Evolutionary conservation across 2,329 filamentous ascomycete species (phyloP).

Genomic region (Cytospora piceicola): DNA sequence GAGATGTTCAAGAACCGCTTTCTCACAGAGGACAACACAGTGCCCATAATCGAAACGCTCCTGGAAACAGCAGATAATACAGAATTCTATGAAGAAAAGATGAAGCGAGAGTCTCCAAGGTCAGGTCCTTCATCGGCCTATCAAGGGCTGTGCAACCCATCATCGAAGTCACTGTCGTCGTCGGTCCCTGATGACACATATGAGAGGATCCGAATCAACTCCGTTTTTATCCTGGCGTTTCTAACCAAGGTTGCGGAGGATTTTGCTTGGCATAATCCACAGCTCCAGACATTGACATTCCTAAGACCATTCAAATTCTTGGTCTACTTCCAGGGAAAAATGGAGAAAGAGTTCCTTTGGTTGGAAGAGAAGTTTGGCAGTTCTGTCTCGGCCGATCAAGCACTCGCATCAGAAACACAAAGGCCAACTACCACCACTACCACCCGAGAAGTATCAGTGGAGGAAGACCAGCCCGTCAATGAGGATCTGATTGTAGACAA

Average conservation of each 20-base stretch:
- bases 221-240: slow-evolving; percentile 2
- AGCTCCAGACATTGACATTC: slow-evolving; percentile 13
- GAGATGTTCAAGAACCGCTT: slow-evolving; percentile 22
- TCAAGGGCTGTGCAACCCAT: neutral
- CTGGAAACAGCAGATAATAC: neutral
- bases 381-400: too few species aligned
- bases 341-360: neutral
- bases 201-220: slow-evolving; percentile 22
- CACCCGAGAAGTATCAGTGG: too few species aligned
- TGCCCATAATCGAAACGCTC: slow-evolving; percentile 14
- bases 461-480: neutral
- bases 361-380: neutral
- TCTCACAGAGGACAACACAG: neutral
- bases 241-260: slow-evolving; percentile 17
- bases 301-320: slow-evolving; percentile 22
- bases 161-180: neutral
- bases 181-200: neutral
- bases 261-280: neutral
- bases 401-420: neutral
- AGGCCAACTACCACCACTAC: too few species aligned
- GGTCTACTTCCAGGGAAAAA: slow-evolving; percentile 3
- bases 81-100: slow-evolving; percentile 11
- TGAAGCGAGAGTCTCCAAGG: neutral
- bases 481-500: neutral
- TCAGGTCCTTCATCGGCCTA: too few species aligned